phyloP scores from a whole-genome alignment of 2,329 filamentous ascomycete genomes.

The Xylariaceae sp. region DNA sequence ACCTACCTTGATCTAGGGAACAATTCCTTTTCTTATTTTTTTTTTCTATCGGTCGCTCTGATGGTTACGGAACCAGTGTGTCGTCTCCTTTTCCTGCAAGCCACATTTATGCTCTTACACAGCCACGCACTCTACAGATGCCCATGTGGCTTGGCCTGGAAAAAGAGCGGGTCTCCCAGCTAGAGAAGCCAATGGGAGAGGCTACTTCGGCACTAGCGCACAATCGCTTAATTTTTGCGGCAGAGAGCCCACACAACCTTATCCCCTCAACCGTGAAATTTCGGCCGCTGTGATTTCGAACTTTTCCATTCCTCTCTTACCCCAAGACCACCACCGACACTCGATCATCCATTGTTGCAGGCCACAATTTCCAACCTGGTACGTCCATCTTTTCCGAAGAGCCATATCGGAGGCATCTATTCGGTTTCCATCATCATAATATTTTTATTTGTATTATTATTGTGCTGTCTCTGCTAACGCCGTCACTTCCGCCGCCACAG shows the following conservation, averaged over 20 bases:
- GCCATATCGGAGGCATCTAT: not conserved
- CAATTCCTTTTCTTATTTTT: not conserved
- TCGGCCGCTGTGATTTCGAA: slow-evolving; percentile 22
- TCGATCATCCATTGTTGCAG: slow-evolving; percentile 35
- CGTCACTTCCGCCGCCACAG: slow-evolving; percentile 32
- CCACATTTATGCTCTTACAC: slow-evolving; percentile 1
- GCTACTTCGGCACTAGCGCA: slow-evolving; percentile 16
- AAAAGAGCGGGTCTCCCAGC: slow-evolving; percentile 6
- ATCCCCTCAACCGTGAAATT: slow-evolving; percentile 27
- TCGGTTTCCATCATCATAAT: not conserved
- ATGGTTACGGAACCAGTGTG: not conserved
- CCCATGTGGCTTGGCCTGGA: slow-evolving; percentile 4
- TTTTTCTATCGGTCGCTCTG: no score
- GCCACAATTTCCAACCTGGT: slow-evolving; percentile 34
- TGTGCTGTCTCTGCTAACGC: slow-evolving; percentile 21
- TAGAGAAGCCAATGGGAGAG: not conserved
- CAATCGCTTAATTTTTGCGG: slow-evolving; percentile 30
- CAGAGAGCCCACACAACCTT: slow-evolving; percentile 24
- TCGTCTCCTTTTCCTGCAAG: not conserved
- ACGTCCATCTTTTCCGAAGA: slow-evolving; percentile 16
- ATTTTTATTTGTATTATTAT: not conserved
- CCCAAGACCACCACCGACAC: slow-evolving; percentile 30
- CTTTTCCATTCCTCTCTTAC: slow-evolving; percentile 27
- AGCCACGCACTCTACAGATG: not conserved
- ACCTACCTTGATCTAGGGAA: not conserved